A percentile compares a stretch with the other conserved stretches of the same genome.
These are phyloP conservation scores for Kurtzmaniella quercitrusa DNA, from an alignment of 1,139 yeast species.

Conservation along the genomic window DNA sequence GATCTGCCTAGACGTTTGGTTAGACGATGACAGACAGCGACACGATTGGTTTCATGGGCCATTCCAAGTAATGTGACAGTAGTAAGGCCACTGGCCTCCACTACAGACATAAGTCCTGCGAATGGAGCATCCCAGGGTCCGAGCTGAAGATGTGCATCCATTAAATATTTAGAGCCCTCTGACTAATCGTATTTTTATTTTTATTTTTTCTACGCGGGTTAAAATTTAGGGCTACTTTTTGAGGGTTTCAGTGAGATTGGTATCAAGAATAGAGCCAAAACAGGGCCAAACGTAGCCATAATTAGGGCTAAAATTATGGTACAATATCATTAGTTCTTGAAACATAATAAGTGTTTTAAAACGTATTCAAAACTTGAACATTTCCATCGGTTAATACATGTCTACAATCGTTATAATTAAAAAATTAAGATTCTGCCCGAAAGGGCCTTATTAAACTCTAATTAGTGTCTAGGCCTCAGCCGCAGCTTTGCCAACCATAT, in stretches of 20 bases:
- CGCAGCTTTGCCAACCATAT: conserved; percentile 15
- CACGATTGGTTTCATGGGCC: conserved; percentile 14
- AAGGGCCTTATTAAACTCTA: no score
- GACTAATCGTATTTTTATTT: neutral
- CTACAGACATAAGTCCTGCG: conserved; percentile 13
- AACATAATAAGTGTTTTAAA: no score
- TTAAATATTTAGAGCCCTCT: neutral
- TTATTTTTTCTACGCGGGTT: neutral
- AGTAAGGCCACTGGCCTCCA: conserved; percentile 20
- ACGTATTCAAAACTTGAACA: no score
- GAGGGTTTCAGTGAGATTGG: conserved; percentile 11
- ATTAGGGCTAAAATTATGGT: no score
- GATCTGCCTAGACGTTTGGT: conserved; percentile 46
- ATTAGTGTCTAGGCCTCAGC: neutral
- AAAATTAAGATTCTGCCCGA: no score
- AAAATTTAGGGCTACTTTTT: neutral
- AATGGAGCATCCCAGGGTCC: conserved; percentile 11
- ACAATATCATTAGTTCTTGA: neutral
- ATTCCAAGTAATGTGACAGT: conserved; percentile 19
- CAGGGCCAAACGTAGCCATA: no score
- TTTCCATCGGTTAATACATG: no score
- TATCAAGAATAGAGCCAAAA: conserved; percentile 12
- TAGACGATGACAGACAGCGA: conserved; percentile 16
- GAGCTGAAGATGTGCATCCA: conserved; percentile 9
- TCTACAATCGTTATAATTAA: no score